These are phyloP conservation scores for Hyaloscypha finlandica DNA, from an alignment of 495 filamentous ascomycete genomes.

Conservation along the genomic window DNA sequence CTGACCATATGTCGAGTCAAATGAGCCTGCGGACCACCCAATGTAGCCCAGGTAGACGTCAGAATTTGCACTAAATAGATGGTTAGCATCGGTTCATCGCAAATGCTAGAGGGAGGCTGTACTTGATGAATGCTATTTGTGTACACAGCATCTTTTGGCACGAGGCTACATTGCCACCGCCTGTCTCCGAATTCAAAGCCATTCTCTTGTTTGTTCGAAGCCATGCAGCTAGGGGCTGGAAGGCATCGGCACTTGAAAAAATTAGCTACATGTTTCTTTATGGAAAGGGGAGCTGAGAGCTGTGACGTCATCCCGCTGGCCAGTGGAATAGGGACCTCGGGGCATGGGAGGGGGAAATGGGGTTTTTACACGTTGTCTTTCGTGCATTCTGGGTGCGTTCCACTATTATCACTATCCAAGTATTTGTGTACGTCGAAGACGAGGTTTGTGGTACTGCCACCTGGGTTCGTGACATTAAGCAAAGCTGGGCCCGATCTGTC, in stretches of 20 bases:
- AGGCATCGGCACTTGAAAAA: slow-evolving; percentile 35
- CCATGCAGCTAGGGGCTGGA: slow-evolving; percentile 48
- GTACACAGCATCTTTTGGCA: slow-evolving; percentile 44
- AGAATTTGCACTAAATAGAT: slow-evolving; percentile 37
- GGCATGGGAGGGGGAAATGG: no score
- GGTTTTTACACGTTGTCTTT: slow-evolving; percentile 44
- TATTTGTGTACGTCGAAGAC: slow-evolving; percentile 61
- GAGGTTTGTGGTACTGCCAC: slow-evolving; percentile 52
- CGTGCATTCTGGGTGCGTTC: slow-evolving; percentile 52
- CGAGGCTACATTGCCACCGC: slow-evolving; percentile 49
- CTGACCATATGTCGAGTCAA: slow-evolving; percentile 35
- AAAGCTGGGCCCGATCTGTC: slow-evolving; percentile 46
- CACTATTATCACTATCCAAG: slow-evolving; percentile 58
- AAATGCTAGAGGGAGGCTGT: slow-evolving; percentile 6
- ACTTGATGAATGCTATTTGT: slow-evolving; percentile 41
- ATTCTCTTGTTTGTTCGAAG: slow-evolving; percentile 50
- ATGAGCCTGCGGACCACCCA: slow-evolving; percentile 55
- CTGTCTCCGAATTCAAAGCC: slow-evolving; percentile 56
- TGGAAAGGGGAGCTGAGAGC: no score
- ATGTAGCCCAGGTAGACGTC: slow-evolving; percentile 56
- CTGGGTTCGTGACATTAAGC: slow-evolving; percentile 53
- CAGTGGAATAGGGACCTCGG: no score
- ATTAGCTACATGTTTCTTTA: no score
- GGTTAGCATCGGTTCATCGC: slow-evolving; percentile 34
- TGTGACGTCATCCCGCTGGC: no score